A percentile compares a stretch with the other conserved stretches of the same genome.
Conservation (phyloP, 345 rosid species). For the Pistacia integerrima region DNA sequence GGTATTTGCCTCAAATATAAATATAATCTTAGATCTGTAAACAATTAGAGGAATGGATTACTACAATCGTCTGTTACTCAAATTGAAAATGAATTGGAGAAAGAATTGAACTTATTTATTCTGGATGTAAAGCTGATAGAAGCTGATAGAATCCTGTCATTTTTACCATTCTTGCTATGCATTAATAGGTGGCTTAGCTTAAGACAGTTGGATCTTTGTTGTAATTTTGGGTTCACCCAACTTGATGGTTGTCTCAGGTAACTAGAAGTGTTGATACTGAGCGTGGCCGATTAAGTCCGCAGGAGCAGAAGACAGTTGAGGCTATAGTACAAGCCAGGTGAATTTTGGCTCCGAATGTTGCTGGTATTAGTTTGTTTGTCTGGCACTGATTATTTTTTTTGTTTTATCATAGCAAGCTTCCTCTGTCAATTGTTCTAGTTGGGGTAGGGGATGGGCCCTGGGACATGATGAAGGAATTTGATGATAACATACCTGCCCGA, state of each 20-base stretch:
- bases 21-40: neutral
- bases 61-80: neutral
- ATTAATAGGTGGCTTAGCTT: neutral
- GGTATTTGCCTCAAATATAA: conserved; percentile 41
- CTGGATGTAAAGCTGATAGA: neutral
- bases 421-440: conserved; percentile 80
- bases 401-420: conserved; percentile 58
- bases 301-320: conserved; percentile 87
- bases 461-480: conserved; percentile 98
- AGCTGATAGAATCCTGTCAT: neutral
- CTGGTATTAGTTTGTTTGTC: conserved; percentile 14
- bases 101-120: neutral
- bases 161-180: neutral
- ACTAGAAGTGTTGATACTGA: conserved; percentile 87
- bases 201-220: neutral
- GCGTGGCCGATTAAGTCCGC: conserved; percentile 78
- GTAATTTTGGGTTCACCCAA: neutral
- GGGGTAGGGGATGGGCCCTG: conserved; percentile 99
- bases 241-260: conserved; percentile 52
- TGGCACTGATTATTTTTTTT: conserved; percentile 19
- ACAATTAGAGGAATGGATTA: neutral
- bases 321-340: conserved; percentile 96
- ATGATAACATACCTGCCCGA: conserved; percentile 93
- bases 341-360: conserved; percentile 17
- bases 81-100: conserved; percentile 2